phyloP scores from a whole-genome alignment of 495 filamentous ascomycete genomes.

The Podospora sp. region DNA sequence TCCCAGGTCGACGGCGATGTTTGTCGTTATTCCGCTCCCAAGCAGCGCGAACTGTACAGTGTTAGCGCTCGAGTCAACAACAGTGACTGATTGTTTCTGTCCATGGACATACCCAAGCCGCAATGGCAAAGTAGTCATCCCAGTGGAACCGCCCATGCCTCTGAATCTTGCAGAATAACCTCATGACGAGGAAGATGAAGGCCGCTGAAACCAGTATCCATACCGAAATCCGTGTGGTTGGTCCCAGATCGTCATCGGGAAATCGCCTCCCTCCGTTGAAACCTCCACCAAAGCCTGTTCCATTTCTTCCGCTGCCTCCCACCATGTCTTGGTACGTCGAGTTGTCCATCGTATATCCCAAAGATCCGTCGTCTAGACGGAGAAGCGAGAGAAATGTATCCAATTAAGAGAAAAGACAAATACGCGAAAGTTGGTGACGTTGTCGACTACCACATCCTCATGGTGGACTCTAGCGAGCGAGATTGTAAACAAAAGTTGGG shows the following conservation, averaged over 20 bases:
- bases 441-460: background rate
- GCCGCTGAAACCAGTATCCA: constrained; percentile 35
- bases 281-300: background rate
- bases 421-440: background rate
- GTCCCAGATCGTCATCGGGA: constrained; percentile 23
- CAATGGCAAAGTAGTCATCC: constrained; percentile 33
- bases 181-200: constrained; percentile 30
- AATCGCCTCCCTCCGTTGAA: background rate
- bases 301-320: background rate
- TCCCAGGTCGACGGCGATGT: constrained; percentile 26
- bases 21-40: constrained; percentile 25
- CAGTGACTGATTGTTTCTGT: background rate
- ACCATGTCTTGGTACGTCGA: background rate
- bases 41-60: constrained; percentile 25
- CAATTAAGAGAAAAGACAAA: background rate
- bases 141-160: constrained; percentile 30
- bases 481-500: background rate
- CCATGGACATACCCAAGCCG: constrained; percentile 30
- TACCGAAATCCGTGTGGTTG: constrained; percentile 24
- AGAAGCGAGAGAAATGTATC: background rate
- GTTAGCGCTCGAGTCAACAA: background rate
- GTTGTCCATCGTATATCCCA: background rate
- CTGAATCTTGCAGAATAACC: constrained; percentile 39
- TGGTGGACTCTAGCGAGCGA: background rate
- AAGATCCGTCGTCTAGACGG: background rate